These are phyloP conservation scores for Penicillium silybi DNA, from an alignment of 495 filamentous ascomycete genomes.

Conservation along the genomic window DNA sequence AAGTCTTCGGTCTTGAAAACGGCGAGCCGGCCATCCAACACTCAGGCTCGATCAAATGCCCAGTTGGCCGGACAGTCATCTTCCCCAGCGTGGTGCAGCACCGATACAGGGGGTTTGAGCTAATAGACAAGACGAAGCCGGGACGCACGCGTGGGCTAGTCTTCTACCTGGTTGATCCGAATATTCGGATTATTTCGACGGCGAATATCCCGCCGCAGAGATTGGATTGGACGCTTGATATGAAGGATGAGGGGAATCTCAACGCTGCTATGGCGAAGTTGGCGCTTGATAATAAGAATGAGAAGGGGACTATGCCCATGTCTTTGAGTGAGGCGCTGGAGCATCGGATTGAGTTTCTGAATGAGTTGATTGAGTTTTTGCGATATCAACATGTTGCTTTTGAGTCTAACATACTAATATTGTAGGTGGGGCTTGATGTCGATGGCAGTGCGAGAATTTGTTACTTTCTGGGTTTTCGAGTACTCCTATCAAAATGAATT, in stretches of 20 bases:
- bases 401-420: slow-evolving; percentile 26
- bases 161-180: slow-evolving; percentile 54
- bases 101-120: slow-evolving; percentile 37
- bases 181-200: slow-evolving; percentile 50
- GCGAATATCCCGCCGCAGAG: slow-evolving; percentile 54
- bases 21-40: slow-evolving; percentile 30
- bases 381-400: slow-evolving; percentile 34
- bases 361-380: slow-evolving; percentile 28
- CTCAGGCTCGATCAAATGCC: slow-evolving; percentile 21
- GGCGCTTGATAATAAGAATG: slow-evolving; percentile 26
- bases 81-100: slow-evolving; percentile 47
- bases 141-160: slow-evolving; percentile 47
- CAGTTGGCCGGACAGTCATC: slow-evolving; percentile 22
- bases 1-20: slow-evolving; percentile 33
- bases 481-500: slow-evolving; percentile 1
- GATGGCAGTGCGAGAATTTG: neutral
- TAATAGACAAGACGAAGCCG: slow-evolving; percentile 45
- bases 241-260: slow-evolving; percentile 6
- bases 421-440: neutral
- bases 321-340: slow-evolving; percentile 31
- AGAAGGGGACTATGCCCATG: slow-evolving; percentile 33
- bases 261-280: slow-evolving; percentile 19
- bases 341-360: slow-evolving; percentile 18
- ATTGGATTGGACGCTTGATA: slow-evolving; percentile 33
- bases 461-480: neutral